These are phyloP conservation scores for Pythium aquatile DNA, from an alignment of 352 stramenopile genomes.

Conservation along the genomic window DNA sequence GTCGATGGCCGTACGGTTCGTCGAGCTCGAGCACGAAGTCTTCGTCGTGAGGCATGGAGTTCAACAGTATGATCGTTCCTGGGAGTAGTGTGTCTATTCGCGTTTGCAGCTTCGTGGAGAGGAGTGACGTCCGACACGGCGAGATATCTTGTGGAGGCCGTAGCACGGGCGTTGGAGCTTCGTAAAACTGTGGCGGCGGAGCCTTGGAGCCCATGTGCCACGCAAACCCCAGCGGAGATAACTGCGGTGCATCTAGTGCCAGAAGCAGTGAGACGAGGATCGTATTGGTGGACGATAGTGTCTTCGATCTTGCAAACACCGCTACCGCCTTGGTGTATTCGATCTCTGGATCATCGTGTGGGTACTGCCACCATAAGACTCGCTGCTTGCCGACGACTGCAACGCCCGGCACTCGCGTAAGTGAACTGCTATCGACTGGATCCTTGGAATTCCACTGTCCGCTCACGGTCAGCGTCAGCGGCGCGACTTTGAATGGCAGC, in stretches of 20 bases:
- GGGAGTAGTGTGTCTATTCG: constrained; percentile 50
- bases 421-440: constrained; percentile 18
- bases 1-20: constrained; percentile 44
- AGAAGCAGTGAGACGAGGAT: constrained; percentile 62
- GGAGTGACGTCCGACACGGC: constrained; percentile 30
- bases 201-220: constrained; percentile 59
- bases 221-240: constrained; percentile 59
- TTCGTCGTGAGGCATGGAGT: constrained; percentile 31
- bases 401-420: constrained; percentile 44
- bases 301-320: constrained; percentile 50
- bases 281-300: constrained; percentile 53
- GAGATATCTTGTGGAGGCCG: constrained; percentile 26
- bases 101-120: constrained; percentile 38
- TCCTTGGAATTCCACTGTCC: constrained; percentile 38
- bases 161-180: not conserved
- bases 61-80: constrained; percentile 52
- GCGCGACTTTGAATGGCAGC: constrained; percentile 22
- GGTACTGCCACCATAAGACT: constrained; percentile 61
- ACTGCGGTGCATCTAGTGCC: constrained; percentile 57
- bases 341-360: constrained; percentile 31
- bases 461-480: constrained; percentile 61
- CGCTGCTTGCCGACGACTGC: constrained; percentile 33
- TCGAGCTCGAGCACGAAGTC: constrained; percentile 41
- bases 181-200: constrained; percentile 34
- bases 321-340: constrained; percentile 54